Percentiles rank a stretch among this genome's conserved stretches.
phyloP scores from a whole-genome alignment of 768 basidiomycete species.

The Crepidotus variabilis region DNA sequence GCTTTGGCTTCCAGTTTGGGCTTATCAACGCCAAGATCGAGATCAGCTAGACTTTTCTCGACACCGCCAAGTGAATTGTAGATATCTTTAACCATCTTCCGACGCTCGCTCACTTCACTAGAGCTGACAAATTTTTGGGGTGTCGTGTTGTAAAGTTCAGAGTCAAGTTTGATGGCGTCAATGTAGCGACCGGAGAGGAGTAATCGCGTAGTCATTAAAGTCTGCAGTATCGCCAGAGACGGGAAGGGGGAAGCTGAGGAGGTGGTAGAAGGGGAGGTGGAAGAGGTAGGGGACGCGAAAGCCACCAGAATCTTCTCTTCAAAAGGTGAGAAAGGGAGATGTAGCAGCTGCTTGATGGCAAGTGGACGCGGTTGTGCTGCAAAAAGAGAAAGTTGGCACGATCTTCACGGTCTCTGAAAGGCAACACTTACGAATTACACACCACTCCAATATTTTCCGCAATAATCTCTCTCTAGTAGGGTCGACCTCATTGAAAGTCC shows the following conservation, averaged over 20 bases:
- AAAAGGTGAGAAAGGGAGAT: slow-evolving; percentile 59
- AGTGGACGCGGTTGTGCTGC: slow-evolving; percentile 56
- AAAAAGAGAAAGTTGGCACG: slow-evolving; percentile 4
- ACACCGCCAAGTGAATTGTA: slow-evolving; percentile 56
- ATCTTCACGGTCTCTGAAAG: not conserved
- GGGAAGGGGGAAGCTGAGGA: slow-evolving; percentile 32
- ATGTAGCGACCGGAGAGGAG: slow-evolving; percentile 67
- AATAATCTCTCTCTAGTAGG: slow-evolving; percentile 52
- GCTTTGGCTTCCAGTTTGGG: slow-evolving; percentile 9
- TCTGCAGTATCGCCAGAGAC: slow-evolving; percentile 60
- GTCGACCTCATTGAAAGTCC: slow-evolving; percentile 60
- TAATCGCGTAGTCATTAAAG: slow-evolving; percentile 75
- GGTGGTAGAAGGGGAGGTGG: slow-evolving; percentile 43
- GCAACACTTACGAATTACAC: slow-evolving; percentile 56
- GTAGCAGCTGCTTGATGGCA: slow-evolving; percentile 59
- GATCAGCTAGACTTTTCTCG: slow-evolving; percentile 61
- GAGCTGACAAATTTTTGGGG: slow-evolving; percentile 27
- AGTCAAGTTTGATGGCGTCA: slow-evolving; percentile 75
- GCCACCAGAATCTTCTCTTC: slow-evolving; percentile 58
- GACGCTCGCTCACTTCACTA: slow-evolving; percentile 49
- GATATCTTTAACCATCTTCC: slow-evolving; percentile 68
- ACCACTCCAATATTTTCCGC: slow-evolving; percentile 62
- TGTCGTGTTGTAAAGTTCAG: slow-evolving; percentile 48
- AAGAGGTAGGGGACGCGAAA: slow-evolving; percentile 33
- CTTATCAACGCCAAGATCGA: slow-evolving; percentile 36